Percentiles rank a stretch among this genome's conserved stretches.
Evolutionary conservation across 2,329 filamentous ascomycete genomes (phyloP).

Genomic region (Coccinonectria pachysandricola): DNA sequence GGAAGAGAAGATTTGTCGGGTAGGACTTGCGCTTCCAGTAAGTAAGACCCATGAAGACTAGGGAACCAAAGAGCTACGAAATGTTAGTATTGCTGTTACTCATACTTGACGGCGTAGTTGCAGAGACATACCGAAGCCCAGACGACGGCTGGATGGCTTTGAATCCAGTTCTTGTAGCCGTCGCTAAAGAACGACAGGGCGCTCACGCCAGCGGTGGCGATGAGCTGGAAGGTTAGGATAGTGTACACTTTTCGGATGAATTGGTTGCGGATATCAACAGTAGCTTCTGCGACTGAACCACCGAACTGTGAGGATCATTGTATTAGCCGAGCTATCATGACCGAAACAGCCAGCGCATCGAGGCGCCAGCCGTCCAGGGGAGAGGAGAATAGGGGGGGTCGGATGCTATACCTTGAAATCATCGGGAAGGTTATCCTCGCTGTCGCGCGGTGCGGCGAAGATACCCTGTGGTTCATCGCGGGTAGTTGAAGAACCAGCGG

Average conservation of each 20-base stretch:
- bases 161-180: conserved; percentile 78
- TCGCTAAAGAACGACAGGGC: conserved; percentile 75
- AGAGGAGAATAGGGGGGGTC: too few species aligned
- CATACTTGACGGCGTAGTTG: neutral
- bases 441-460: conserved; percentile 59
- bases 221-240: conserved; percentile 89
- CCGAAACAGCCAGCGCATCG: too few species aligned
- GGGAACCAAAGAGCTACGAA: conserved; percentile 61
- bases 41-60: conserved; percentile 76
- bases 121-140: conserved; percentile 57
- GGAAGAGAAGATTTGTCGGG: conserved; percentile 88
- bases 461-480: conserved; percentile 47
- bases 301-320: conserved; percentile 53
- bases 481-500: conserved; percentile 44
- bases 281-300: conserved; percentile 84
- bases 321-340: conserved; percentile 7
- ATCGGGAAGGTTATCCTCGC: conserved; percentile 87
- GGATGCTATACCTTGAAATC: conserved; percentile 72
- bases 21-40: conserved; percentile 96
- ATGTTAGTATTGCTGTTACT: too few species aligned
- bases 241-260: conserved; percentile 97
- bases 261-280: conserved; percentile 90
- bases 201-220: conserved; percentile 73
- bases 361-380: too few species aligned
- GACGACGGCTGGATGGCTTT: conserved; percentile 72